phyloP scores from a whole-genome alignment of 805 yeast genomes.

The Metschnikowia gelsemii region DNA sequence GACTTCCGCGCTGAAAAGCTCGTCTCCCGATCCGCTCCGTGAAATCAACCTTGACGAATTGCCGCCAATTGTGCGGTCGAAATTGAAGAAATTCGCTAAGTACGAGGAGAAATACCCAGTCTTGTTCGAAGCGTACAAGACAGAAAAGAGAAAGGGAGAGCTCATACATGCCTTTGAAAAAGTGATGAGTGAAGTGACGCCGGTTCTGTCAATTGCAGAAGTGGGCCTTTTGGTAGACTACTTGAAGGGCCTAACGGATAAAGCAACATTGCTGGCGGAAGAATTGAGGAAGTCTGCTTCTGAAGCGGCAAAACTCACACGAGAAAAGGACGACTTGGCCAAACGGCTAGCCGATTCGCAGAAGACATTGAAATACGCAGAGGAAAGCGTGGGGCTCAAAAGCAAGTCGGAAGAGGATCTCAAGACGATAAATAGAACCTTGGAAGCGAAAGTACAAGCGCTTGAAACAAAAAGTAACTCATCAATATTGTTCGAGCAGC shows the following conservation, averaged over 20 bases:
- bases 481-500: too few species aligned
- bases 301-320: slow-evolving; percentile 22
- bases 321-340: slow-evolving; percentile 14
- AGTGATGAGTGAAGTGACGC: slow-evolving; percentile 75
- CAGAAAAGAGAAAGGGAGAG: slow-evolving; percentile 67
- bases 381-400: slow-evolving; percentile 16
- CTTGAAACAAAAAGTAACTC: neutral
- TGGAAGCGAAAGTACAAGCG: slow-evolving; percentile 1
- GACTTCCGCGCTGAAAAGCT: neutral
- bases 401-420: slow-evolving; percentile 10
- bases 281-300: slow-evolving; percentile 57
- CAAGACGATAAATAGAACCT: slow-evolving; percentile 1
- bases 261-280: slow-evolving; percentile 56
- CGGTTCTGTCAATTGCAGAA: slow-evolving; percentile 72
- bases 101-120: slow-evolving; percentile 91
- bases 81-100: slow-evolving; percentile 72
- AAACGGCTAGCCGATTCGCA: slow-evolving; percentile 15
- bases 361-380: slow-evolving; percentile 18
- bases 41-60: slow-evolving; percentile 41
- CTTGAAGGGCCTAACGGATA: slow-evolving; percentile 59
- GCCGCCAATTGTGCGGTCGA: slow-evolving; percentile 57
- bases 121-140: slow-evolving; percentile 78
- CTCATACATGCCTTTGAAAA: slow-evolving; percentile 64
- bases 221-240: slow-evolving; percentile 68
- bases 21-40: slow-evolving; percentile 15